phyloP scores from a whole-genome alignment of 371 early-diverging fungal genomes.

The Mortierella sp. region DNA sequence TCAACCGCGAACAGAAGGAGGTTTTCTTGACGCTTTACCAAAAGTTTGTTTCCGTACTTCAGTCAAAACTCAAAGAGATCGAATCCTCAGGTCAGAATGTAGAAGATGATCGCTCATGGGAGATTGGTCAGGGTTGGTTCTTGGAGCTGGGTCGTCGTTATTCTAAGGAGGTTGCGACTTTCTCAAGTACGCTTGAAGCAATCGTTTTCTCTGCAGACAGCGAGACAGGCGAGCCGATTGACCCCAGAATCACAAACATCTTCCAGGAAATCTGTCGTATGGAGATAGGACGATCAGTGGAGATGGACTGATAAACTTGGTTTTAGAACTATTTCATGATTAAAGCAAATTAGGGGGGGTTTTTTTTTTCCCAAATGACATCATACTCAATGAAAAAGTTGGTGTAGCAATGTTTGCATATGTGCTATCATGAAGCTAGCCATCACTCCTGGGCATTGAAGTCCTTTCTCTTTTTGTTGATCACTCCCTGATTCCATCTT shows the following conservation, averaged over 20 bases:
- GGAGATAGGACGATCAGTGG: conserved; percentile 55
- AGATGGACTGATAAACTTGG: conserved; percentile 29
- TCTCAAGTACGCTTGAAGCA: conserved; percentile 75
- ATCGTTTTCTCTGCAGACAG: conserved; percentile 75
- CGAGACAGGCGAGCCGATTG: conserved; percentile 52
- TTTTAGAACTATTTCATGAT: too few relatives aligned
- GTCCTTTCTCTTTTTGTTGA: too few relatives aligned
- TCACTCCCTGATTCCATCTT: too few relatives aligned
- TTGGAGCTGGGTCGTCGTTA: conserved; percentile 85
- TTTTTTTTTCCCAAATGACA: too few relatives aligned
- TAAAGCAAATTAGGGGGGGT: too few relatives aligned
- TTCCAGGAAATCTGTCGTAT: conserved; percentile 68
- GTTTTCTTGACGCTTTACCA: conserved; percentile 82
- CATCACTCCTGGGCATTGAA: too few relatives aligned
- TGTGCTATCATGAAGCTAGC: too few relatives aligned
- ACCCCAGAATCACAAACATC: conserved; percentile 63
- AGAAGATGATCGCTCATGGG: conserved; percentile 65
- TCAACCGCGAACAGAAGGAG: conserved; percentile 86
- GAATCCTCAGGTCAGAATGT: conserved; percentile 62
- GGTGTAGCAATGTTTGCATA: too few relatives aligned
- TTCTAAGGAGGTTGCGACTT: conserved; percentile 72
- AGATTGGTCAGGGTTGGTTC: conserved; percentile 88
- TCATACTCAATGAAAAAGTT: too few relatives aligned
- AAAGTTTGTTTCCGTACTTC: conserved; percentile 75
- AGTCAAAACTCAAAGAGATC: conserved; percentile 58